phyloP scores from a whole-genome alignment of 176 grass and related monocot genomes.

The Hordeum marinum region DNA sequence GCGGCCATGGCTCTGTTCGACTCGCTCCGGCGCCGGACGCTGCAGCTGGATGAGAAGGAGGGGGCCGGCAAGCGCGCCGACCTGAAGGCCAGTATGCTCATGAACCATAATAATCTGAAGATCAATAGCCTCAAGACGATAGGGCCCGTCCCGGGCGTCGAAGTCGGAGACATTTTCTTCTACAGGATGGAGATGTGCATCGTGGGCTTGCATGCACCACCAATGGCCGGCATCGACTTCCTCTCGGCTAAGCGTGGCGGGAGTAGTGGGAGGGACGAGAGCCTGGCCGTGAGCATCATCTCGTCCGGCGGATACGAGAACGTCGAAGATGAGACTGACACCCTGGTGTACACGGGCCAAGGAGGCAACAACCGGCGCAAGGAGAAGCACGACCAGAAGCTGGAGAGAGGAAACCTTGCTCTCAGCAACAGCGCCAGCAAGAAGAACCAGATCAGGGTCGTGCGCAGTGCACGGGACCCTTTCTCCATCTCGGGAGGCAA shows the following conservation, averaged over 20 bases:
- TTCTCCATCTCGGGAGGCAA: conserved; percentile 23
- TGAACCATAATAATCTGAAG: conserved; percentile 44
- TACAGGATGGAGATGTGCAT: conserved; percentile 61
- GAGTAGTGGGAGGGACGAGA: conserved; percentile 5
- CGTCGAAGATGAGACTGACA: conserved; percentile 41
- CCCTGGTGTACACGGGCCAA: conserved; percentile 64
- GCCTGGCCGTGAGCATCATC: conserved; percentile 43
- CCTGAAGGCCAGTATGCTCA: conserved; percentile 44
- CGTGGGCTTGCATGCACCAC: conserved; percentile 45
- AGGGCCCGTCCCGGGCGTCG: conserved; percentile 46
- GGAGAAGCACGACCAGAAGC: conserved; percentile 68
- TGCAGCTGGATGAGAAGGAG: conserved; percentile 51
- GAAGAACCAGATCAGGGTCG: conserved; percentile 59
- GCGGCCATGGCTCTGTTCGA: conserved; percentile 42
- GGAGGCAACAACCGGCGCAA: conserved; percentile 44
- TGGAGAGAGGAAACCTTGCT: conserved; percentile 77
- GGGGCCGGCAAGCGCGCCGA: conserved; percentile 27
- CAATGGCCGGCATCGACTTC: conserved; percentile 62
- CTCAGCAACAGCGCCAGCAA: conserved; percentile 48
- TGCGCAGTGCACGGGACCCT: conserved; percentile 44
- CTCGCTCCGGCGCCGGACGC: conserved; percentile 41
- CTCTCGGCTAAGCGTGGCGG: conserved; percentile 25
- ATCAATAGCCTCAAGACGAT: conserved; percentile 43
- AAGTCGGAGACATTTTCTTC: conserved; percentile 64
- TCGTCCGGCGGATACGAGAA: conserved; percentile 66